These are phyloP conservation scores for Dioscorea alata DNA, from an alignment of 106 monocot genomes.

Conservation along the genomic window DNA sequence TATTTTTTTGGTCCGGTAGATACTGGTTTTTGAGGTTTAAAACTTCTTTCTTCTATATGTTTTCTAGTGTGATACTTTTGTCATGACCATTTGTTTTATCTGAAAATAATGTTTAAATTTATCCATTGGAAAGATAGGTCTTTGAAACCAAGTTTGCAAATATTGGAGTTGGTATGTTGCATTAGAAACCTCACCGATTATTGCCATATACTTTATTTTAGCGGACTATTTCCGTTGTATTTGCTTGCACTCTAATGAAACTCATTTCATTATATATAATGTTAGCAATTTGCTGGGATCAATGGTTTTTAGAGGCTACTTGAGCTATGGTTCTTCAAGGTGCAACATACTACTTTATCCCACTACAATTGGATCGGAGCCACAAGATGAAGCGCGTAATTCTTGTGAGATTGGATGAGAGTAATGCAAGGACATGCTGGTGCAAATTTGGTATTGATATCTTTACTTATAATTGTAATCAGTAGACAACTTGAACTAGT, in stretches of 20 bases:
- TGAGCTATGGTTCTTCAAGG: slow-evolving; percentile 93
- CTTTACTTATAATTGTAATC: too few species aligned
- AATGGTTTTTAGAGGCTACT: slow-evolving; percentile 95
- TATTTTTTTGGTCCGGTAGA: slow-evolving; percentile 41
- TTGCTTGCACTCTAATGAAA: too few species aligned
- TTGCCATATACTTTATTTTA: too few species aligned
- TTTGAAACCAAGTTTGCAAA: slow-evolving; percentile 83
- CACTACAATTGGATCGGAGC: slow-evolving; percentile 94
- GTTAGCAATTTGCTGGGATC: slow-evolving; percentile 95
- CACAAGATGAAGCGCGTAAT: slow-evolving; percentile 72
- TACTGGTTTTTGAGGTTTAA: slow-evolving; percentile 95
- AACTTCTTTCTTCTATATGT: neutral
- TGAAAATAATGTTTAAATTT: neutral
- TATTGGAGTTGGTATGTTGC: slow-evolving; percentile 78
- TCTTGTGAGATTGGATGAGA: slow-evolving; percentile 84
- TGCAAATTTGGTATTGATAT: slow-evolving; percentile 64
- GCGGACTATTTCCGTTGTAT: too few species aligned
- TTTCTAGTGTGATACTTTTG: neutral
- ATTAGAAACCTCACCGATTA: too few species aligned
- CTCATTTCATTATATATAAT: neutral
- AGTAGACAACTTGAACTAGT: too few species aligned
- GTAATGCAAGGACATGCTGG: slow-evolving; percentile 98
- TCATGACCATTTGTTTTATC: neutral
- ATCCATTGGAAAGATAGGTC: slow-evolving; percentile 26
- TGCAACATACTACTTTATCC: slow-evolving; percentile 87